Percentiles rank a stretch among this genome's conserved stretches.
These are phyloP conservation scores for Cordyceps fumosorosea DNA, from an alignment of 2,329 filamentous ascomycete genomes.

Conservation along the genomic window DNA sequence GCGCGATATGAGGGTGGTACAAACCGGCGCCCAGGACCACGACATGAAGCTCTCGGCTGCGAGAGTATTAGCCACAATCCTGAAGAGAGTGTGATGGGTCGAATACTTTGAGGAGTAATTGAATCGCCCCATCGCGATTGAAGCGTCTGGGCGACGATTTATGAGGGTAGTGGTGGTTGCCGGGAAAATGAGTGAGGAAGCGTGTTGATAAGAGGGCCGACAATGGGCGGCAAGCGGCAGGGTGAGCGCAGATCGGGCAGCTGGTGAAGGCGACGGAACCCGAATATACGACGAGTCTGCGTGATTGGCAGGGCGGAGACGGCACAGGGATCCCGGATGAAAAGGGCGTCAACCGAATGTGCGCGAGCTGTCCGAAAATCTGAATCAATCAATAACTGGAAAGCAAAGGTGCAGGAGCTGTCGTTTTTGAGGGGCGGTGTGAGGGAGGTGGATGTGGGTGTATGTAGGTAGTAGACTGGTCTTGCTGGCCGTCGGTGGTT, in stretches of 20 bases:
- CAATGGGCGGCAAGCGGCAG: background rate
- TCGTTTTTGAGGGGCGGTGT: slow-evolving; percentile 8
- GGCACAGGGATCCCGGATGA: background rate
- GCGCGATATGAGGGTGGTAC: slow-evolving; percentile 24
- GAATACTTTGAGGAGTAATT: slow-evolving; percentile 11
- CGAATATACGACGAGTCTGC: background rate
- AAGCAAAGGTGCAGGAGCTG: slow-evolving; percentile 2
- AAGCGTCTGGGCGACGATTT: background rate
- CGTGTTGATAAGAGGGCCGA: background rate
- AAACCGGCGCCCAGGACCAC: slow-evolving; percentile 74
- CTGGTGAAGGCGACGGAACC: slow-evolving; percentile 3
- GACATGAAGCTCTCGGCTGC: slow-evolving; percentile 72
- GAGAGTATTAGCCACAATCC: slow-evolving; percentile 16
- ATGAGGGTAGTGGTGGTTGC: background rate
- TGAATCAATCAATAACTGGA: slow-evolving; percentile 1
- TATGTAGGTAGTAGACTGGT: background rate
- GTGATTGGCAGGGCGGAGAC: slow-evolving; percentile 6
- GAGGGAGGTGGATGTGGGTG: background rate
- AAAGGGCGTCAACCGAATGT: background rate
- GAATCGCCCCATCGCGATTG: slow-evolving; percentile 8
- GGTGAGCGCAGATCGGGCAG: slow-evolving; percentile 1
- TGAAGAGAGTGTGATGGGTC: background rate
- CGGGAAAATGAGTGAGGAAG: background rate
- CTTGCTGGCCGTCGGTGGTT: background rate
- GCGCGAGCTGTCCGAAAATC: background rate